These are phyloP conservation scores for Backusella parvicylindrica DNA, from an alignment of 192 early-diverging fungal genomes.

Conservation along the genomic window DNA sequence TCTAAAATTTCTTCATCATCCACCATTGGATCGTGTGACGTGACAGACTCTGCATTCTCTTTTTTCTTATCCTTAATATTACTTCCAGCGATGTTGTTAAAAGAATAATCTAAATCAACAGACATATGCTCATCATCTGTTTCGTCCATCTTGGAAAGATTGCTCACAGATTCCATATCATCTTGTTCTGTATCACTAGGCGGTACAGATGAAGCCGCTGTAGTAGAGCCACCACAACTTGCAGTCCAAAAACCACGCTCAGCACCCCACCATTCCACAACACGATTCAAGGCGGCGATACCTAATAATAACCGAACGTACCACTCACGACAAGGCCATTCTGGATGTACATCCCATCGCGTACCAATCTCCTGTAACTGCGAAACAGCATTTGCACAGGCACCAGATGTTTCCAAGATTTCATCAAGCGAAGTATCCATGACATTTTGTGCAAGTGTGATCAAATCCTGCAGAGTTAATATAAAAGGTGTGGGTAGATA, in stretches of 20 bases:
- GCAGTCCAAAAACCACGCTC: slow-evolving; percentile 62
- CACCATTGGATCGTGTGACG: neutral
- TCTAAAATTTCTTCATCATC: neutral
- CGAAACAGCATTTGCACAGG: slow-evolving; percentile 54
- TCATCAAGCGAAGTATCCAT: slow-evolving; percentile 62
- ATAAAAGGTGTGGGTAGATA: slow-evolving; percentile 58
- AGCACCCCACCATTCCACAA: slow-evolving; percentile 79
- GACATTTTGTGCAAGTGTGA: slow-evolving; percentile 65
- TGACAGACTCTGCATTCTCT: neutral
- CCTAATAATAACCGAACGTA: slow-evolving; percentile 69
- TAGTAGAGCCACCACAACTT: neutral
- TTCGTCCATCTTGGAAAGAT: slow-evolving; percentile 7
- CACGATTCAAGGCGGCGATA: slow-evolving; percentile 72
- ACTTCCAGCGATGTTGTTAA: neutral
- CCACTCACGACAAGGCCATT: slow-evolving; percentile 61
- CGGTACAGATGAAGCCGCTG: neutral
- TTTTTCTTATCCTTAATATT: neutral
- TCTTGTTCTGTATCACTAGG: neutral
- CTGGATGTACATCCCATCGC: slow-evolving; percentile 60
- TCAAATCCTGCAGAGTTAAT: slow-evolving; percentile 62
- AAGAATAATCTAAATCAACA: neutral
- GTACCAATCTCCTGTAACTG: slow-evolving; percentile 58
- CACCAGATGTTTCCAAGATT: slow-evolving; percentile 56
- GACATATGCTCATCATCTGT: slow-evolving; percentile 1
- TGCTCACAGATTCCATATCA: slow-evolving; percentile 4